Evolutionary conservation across 2,329 filamentous ascomycete genomes (phyloP).

Genomic region (Cercospora beticola): DNA sequence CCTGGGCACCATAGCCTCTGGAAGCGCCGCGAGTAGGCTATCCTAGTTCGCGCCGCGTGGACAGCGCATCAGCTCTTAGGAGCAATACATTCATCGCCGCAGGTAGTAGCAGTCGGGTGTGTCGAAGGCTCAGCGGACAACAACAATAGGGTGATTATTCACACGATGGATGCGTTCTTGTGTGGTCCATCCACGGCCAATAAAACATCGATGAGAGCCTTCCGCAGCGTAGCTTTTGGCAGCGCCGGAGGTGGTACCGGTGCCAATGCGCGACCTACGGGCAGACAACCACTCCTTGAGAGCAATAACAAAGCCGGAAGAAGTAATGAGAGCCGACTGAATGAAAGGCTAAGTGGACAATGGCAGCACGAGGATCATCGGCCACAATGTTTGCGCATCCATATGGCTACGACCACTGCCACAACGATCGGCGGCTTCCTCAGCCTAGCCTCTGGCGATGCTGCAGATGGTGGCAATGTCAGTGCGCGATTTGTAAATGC

Average conservation of each 20-base stretch:
- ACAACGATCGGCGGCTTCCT: neutral
- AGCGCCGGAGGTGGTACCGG: neutral
- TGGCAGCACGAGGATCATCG: neutral
- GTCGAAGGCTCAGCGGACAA: neutral
- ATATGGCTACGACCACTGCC: neutral
- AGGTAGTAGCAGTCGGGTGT: neutral
- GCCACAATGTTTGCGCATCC: neutral
- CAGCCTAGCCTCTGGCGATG: neutral
- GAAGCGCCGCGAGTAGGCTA: neutral
- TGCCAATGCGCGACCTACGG: neutral
- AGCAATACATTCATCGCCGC: neutral
- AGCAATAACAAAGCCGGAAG: neutral
- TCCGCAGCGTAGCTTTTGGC: neutral
- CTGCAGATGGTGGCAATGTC: neutral
- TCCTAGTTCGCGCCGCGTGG: neutral
- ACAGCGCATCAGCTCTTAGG: neutral
- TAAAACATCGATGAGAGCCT: neutral
- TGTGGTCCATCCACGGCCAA: neutral
- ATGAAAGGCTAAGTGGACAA: neutral
- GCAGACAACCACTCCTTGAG: neutral
- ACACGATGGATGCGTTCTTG: neutral
- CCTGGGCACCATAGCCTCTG: neutral
- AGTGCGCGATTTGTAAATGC: neutral
- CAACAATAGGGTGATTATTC: too few species aligned
- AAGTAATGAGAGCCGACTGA: neutral